Percentiles rank a stretch among this genome's conserved stretches.
These are phyloP conservation scores for Emmonsia crescens DNA, from an alignment of 2,329 filamentous ascomycete genomes.

Conservation along the genomic window DNA sequence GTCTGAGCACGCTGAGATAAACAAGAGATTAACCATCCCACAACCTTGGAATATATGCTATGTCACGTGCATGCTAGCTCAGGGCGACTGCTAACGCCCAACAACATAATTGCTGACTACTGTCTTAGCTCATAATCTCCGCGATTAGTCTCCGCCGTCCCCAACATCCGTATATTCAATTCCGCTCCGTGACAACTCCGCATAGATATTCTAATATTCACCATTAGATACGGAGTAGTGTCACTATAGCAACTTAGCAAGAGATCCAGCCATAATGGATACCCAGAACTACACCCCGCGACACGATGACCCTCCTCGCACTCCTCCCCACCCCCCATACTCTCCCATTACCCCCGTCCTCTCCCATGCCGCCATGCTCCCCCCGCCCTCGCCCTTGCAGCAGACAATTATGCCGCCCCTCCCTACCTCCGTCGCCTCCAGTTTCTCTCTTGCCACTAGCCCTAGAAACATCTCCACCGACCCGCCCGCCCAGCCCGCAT, in stretches of 20 bases:
- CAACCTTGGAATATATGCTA: too few species aligned
- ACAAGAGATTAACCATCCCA: too few species aligned
- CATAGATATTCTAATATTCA: not conserved
- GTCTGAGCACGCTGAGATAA: too few species aligned
- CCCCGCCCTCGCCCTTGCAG: slow-evolving; percentile 5
- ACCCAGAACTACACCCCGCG: not conserved
- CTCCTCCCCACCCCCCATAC: slow-evolving; percentile 36
- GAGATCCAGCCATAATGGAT: slow-evolving; percentile 3
- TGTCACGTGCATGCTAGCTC: too few species aligned
- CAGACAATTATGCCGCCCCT: not conserved
- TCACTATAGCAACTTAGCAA: not conserved
- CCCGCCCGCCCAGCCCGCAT: not conserved
- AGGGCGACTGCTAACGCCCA: too few species aligned
- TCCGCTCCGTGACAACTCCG: not conserved
- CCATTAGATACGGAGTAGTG: too few species aligned
- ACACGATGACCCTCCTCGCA: slow-evolving; percentile 20
- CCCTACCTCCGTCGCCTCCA: not conserved
- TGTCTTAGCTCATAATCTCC: too few species aligned
- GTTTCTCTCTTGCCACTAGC: not conserved
- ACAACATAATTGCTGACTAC: not conserved
- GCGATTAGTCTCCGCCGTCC: too few species aligned
- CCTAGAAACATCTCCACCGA: not conserved
- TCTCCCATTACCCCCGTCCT: slow-evolving; percentile 38
- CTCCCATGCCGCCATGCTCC: slow-evolving; percentile 18
- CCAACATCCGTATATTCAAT: too few species aligned